Evolutionary conservation across 306 rosid genomes (phyloP), one percentile per base, ranked within the genome.

Genomic region (Cucurbita moschata): DNA sequence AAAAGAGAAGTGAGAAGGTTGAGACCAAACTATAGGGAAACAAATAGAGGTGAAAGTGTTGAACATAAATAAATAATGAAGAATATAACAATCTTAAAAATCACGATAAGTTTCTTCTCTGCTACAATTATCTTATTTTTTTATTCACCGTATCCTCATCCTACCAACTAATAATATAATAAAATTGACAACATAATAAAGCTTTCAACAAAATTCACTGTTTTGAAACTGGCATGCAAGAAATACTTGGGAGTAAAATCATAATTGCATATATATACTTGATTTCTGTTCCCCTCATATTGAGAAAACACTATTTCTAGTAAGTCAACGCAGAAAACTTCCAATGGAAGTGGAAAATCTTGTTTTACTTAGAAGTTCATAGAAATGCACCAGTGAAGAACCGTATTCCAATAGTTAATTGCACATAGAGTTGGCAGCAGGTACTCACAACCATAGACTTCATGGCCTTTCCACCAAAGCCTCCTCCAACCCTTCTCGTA

Each of bases 401-500:
- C 57, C 8, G 8, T 12, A 19, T 65, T 40, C 18, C 30, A 65
- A 43, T n/a, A 39, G 16, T 18, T 8, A 18, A 40, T 37, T 42
- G n/a, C 56, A 21, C 40, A 10, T 15, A 67, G 56, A 40, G 60
- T 55, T 44, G 51, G 50, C 64, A 53, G 76, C 39, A 56, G 51
- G 82, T 86, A 87, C 98, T 86, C 83, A 94, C 97, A 75, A 88
- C 10, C 46, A 87, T 77, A 66, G 90, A 62, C 77, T 79, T 87
- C 38, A 82, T 4, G 72, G 85, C 83, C 83, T 94, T 94, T 77
- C 98, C 98, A 49, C 98, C 98, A 79, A 90, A 94, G 53, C 96
- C 98, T 63, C 98, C 98, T 18, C 98, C 98, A 62, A 87, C 96
- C 83, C 96, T 85, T 82, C 97, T 87, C 11, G 96, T 90, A 83